Percentiles rank a stretch among this genome's conserved stretches.
phyloP scores from a whole-genome alignment of 257 asterid species.

The Knoxia roxburghii region DNA sequence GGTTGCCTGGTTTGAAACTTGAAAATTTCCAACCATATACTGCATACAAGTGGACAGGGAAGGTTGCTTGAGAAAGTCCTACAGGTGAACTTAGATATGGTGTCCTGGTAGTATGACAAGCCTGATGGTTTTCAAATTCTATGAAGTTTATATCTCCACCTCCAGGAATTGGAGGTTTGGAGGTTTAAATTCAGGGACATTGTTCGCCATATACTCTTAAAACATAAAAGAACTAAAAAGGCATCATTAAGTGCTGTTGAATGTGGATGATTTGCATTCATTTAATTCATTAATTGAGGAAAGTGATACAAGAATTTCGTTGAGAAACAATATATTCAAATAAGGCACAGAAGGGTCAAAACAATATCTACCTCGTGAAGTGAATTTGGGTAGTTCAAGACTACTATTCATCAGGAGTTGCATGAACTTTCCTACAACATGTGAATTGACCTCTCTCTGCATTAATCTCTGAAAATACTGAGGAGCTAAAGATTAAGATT shows the following conservation, averaged over 20 bases:
- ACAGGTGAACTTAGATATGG: not conserved
- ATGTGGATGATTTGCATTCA: not conserved
- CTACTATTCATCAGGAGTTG: constrained; percentile 68
- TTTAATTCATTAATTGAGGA: not conserved
- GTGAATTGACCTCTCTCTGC: constrained; percentile 67
- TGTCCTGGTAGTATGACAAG: not conserved
- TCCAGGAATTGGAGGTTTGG: no score
- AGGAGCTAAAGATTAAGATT: constrained; percentile 5
- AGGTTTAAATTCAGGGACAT: not conserved
- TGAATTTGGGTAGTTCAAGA: constrained; percentile 68
- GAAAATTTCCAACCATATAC: not conserved
- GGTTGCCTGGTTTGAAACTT: not conserved
- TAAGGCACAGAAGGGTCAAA: not conserved
- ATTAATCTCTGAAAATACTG: constrained; percentile 47
- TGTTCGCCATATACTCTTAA: not conserved
- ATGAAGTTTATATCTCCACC: not conserved
- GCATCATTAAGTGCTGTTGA: not conserved
- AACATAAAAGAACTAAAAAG: not conserved
- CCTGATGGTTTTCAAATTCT: not conserved
- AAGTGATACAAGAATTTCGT: not conserved
- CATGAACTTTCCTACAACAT: constrained; percentile 67
- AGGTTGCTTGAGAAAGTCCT: not conserved
- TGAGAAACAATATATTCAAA: no score
- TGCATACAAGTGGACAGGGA: not conserved
- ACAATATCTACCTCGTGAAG: constrained; percentile 56